Evolutionary conservation across 306 rosid species (phyloP).

Genomic region (Cajanus cajan): DNA sequence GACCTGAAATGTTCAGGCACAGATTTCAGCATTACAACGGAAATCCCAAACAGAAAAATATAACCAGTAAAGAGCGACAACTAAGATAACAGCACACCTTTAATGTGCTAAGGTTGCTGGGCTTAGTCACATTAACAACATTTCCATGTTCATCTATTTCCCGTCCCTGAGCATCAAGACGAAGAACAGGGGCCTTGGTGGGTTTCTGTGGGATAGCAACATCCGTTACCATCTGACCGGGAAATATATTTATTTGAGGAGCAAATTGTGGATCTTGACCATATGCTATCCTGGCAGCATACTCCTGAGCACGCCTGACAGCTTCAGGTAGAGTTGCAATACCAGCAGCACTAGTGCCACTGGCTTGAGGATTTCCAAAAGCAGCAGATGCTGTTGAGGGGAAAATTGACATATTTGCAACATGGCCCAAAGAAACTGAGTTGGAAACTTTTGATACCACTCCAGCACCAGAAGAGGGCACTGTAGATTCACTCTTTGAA

Average conservation of each 20-base stretch:
- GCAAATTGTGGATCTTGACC: slow-evolving; percentile 95
- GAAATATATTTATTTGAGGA: slow-evolving; percentile 86
- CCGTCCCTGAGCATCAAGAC: slow-evolving; percentile 97
- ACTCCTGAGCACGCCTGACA: slow-evolving; percentile 91
- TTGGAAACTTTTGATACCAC: slow-evolving; percentile 31
- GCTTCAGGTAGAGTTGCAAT: slow-evolving; percentile 61
- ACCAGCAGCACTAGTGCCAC: slow-evolving; percentile 43
- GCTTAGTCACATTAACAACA: slow-evolving; percentile 73
- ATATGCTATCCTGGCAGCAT: slow-evolving; percentile 92
- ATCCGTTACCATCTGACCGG: slow-evolving; percentile 70
- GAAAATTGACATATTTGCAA: slow-evolving; percentile 42
- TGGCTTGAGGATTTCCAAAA: slow-evolving; percentile 31
- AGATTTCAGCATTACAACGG: not conserved
- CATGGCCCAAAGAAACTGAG: slow-evolving; percentile 39
- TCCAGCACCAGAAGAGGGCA: slow-evolving; percentile 39
- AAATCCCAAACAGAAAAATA: not conserved
- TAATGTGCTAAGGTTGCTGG: slow-evolving; percentile 87
- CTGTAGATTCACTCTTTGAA: slow-evolving; percentile 43
- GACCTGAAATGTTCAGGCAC: slow-evolving; percentile 56
- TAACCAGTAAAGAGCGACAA: not conserved
- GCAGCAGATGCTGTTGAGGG: slow-evolving; percentile 38
- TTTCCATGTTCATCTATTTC: slow-evolving; percentile 96
- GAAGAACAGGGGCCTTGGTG: slow-evolving; percentile 88
- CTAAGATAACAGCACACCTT: slow-evolving; percentile 57
- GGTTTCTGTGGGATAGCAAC: slow-evolving; percentile 70